Evolutionary conservation across 2,329 filamentous ascomycete genomes (phyloP).

Genomic region (Claviceps paspali): DNA sequence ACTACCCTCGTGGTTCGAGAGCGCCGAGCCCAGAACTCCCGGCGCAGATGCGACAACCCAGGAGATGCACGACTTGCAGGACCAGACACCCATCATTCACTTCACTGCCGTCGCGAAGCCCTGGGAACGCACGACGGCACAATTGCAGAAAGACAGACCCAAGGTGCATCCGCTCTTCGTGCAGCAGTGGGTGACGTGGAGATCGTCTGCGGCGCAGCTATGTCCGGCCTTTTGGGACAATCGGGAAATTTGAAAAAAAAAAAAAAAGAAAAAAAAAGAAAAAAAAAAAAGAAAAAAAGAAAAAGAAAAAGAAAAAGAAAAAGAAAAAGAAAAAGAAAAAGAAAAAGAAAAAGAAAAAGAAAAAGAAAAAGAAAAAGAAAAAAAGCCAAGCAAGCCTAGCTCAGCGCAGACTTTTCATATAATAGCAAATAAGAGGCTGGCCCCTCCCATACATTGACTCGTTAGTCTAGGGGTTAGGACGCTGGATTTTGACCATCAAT

Average conservation of each 20-base stretch:
- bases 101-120: slow-evolving; percentile 8
- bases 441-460: neutral
- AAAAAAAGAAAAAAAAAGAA: no score
- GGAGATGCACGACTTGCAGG: slow-evolving; percentile 7
- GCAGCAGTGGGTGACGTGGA: slow-evolving; percentile 8
- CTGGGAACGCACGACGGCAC: slow-evolving; percentile 5
- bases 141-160: neutral
- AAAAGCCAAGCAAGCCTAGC: no score
- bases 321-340: no score
- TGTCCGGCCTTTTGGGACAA: slow-evolving; percentile 5
- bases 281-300: no score
- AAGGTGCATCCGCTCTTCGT: slow-evolving; percentile 6
- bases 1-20: slow-evolving; percentile 8
- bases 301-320: no score
- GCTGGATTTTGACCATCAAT: slow-evolving; percentile 9
- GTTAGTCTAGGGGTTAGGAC: slow-evolving; percentile 13
- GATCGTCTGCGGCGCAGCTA: slow-evolving; percentile 4
- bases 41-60: neutral
- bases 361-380: no score
- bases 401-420: no score
- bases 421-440: no score
- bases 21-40: no score
- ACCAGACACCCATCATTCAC: slow-evolving; percentile 7
- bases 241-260: no score
- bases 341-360: no score